Base-by-base conservation (phyloP, 345 rosid genomes). In the Syzygium aqueum region DNA sequence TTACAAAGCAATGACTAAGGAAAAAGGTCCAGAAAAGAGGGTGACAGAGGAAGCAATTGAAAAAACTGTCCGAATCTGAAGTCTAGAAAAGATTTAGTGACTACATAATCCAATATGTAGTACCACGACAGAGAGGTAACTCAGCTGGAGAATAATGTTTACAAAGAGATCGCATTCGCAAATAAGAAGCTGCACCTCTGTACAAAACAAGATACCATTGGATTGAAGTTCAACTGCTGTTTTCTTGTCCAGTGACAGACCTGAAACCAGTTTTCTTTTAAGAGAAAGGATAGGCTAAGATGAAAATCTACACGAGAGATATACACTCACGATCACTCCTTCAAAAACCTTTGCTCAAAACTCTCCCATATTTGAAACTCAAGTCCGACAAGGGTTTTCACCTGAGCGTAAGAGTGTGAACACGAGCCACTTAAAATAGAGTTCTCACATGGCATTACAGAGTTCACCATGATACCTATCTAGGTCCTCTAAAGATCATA, bases 381-480 rank as follows among this genome's bases (percentile, higher is more conserved):
- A 57, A 88, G 77, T 85, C 90, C 65, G 51, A 78, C 43, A 57
- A 85, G 87, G 85, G 89, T 90, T 88, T 77, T 88, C 77, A 91
- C 93, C 95, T 89, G 92, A 88, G 88, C 91, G 91, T 86, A 88
- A 91, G 88, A 89, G 86, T 82, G 89, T 77, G 73, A 87, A 88
- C 90, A 90, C 84, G 61, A 90, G 92, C 86, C 86, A 84, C 88
- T 43, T 63, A 37, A 82, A 56, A 86, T 77, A 86, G 84, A 89
- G 86, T 88, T 37, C 61, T 56, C 56, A 7, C 49, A 12, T 46
- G 59, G 82, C 82, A 73, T 37, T 73, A 6, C 49, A 73, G 49
- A 73, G 82, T 37, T 73, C 12, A 73, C 49, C 82, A 37, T 73
- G 25, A 73, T 37, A 73, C n/a, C 30, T 51, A 43, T 52, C 43